Evolutionary conservation across 352 stramenopile species (phyloP), one percentile per base, ranked within the genome.

Genomic region (Lagenidium giganteum): DNA sequence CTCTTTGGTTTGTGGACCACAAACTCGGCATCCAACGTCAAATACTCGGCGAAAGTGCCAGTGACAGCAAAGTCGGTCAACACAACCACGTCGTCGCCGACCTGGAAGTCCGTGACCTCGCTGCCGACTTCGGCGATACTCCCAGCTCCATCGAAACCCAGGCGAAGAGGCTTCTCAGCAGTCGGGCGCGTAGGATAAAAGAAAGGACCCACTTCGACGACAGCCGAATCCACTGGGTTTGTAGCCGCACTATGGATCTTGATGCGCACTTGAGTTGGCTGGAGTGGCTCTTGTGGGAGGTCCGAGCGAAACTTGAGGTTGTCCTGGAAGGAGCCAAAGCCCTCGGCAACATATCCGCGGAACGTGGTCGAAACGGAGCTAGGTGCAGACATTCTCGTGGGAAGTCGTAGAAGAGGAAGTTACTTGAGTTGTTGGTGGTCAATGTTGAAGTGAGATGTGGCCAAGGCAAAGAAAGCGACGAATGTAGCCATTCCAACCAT

Each of bases 11-110:
- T 82, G 46, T 20, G 45, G n/a, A 53, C 51, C 21, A 81, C 43
- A 5, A 47, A 25, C 42, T 64, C 23, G 3, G 36, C 47, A 8
- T 56, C 57, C 13, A 65, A 12, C 20, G 51, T 52, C 12, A 69
- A 34, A 24, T 73, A 81, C 48, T 81, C 69, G 42, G 52, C 68
- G 18, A 81, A 54, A 1, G 58, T 57, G n/a, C n/a, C n/a, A n/a
- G n/a, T n/a, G n/a, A n/a, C n/a, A n/a, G n/a, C n/a, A n/a, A n/a
- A n/a, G n/a, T n/a, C n/a, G n/a, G n/a, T n/a, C n/a, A n/a, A n/a
- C n/a, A n/a, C n/a, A n/a, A n/a, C n/a, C n/a, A n/a, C n/a, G n/a
- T n/a, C n/a, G n/a, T n/a, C n/a, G n/a, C n/a, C n/a, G n/a, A n/a
- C n/a, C n/a, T n/a, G n/a, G n/a, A n/a, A n/a, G 17, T 48, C 36